A percentile compares a stretch with the other conserved stretches of the same genome.
These are phyloP conservation scores for Immersiella caudata DNA, from an alignment of 495 filamentous ascomycete genomes.

Conservation along the genomic window DNA sequence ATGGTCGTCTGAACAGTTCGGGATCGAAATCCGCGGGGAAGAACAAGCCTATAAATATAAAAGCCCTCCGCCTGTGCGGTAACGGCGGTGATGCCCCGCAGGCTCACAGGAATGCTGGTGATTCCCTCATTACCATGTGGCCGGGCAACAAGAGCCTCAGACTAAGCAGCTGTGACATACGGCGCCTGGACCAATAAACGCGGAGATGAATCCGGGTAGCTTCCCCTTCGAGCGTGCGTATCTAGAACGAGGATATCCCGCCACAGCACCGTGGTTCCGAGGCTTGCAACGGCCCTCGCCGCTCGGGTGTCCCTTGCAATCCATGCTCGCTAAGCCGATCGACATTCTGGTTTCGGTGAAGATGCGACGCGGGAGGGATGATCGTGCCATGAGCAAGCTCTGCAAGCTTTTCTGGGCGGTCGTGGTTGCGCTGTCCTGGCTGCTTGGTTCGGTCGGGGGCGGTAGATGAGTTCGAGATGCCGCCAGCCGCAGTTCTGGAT, in stretches of 20 bases:
- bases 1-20: background rate
- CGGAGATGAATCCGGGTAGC: conserved; percentile 1
- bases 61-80: background rate
- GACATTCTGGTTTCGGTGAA: background rate
- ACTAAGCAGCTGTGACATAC: background rate
- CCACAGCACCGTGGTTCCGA: background rate
- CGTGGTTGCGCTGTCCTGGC: background rate
- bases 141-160: background rate
- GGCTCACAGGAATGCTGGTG: conserved; percentile 1
- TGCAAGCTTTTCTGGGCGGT: background rate
- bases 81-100: background rate
- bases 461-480: background rate
- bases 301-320: background rate
- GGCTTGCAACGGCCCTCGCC: background rate
- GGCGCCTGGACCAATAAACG: background rate
- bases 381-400: background rate
- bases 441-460: background rate
- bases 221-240: background rate
- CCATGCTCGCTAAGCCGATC: background rate
- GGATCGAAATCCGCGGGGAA: background rate
- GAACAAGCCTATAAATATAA: background rate
- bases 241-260: background rate
- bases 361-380: background rate
- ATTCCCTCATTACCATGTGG: background rate
- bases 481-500: too few relatives aligned